Evolutionary conservation across 1,139 yeast genomes (phyloP).

Genomic region (Yamadazyma conglobata): DNA sequence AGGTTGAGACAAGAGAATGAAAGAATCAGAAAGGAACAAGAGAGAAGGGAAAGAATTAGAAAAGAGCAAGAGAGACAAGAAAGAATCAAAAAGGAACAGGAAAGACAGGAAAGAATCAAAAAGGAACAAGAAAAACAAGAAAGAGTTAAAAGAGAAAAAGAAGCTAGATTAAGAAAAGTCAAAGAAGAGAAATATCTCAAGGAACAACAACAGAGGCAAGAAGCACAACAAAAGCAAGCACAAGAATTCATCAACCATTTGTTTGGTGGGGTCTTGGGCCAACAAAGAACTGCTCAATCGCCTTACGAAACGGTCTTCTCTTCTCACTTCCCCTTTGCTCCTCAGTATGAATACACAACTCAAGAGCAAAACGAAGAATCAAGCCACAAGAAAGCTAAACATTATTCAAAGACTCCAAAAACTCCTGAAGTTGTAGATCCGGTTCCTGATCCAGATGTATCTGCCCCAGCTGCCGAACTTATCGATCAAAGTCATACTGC

Average conservation of each 20-base stretch:
- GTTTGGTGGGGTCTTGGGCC: slow-evolving; percentile 10
- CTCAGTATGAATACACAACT: not conserved
- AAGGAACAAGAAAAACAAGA: slow-evolving; percentile 16
- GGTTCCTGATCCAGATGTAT: slow-evolving; percentile 7
- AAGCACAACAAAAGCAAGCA: slow-evolving; percentile 13
- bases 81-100: slow-evolving; percentile 10
- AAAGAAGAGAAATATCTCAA: slow-evolving; percentile 12
- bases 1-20: slow-evolving; percentile 7
- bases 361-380: slow-evolving; percentile 2
- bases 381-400: slow-evolving; percentile 2
- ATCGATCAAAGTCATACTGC: slow-evolving; percentile 9
- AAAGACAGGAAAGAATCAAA: slow-evolving; percentile 15
- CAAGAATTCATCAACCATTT: slow-evolving; percentile 14
- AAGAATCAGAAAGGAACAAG: slow-evolving; percentile 15
- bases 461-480: slow-evolving; percentile 14
- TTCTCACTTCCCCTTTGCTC: slow-evolving; percentile 1
- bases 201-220: slow-evolving; percentile 19
- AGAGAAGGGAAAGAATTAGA: slow-evolving; percentile 15
- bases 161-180: slow-evolving; percentile 16
- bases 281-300: slow-evolving; percentile 2
- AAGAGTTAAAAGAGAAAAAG: slow-evolving; percentile 14
- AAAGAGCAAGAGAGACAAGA: slow-evolving; percentile 15
- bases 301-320: slow-evolving; percentile 1
- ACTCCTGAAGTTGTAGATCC: slow-evolving; percentile 2
- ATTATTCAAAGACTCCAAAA: slow-evolving; percentile 1